phyloP scores from a whole-genome alignment of 2,329 filamentous ascomycete genomes.

The Dactylellina drechsleri region DNA sequence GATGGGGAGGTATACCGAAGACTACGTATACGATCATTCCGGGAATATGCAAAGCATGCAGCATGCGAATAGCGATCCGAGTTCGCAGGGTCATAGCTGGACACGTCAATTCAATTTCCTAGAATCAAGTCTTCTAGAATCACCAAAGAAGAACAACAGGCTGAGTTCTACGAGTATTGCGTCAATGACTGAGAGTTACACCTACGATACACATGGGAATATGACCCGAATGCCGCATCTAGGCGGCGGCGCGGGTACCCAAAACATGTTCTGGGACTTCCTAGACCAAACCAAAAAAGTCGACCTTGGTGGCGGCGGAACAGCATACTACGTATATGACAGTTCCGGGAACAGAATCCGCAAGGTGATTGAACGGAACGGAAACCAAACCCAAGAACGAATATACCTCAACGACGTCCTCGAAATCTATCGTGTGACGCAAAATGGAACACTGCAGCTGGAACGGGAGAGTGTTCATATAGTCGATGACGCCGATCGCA shows the following conservation, averaged over 20 bases:
- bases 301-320: slow-evolving; percentile 36
- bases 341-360: slow-evolving; percentile 38
- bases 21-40: slow-evolving; percentile 18
- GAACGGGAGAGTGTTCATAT: too few relatives aligned
- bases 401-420: too few relatives aligned
- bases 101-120: slow-evolving; percentile 9
- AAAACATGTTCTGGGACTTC: slow-evolving; percentile 50
- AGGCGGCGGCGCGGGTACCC: not conserved
- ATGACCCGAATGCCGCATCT: slow-evolving; percentile 44
- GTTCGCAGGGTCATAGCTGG: not conserved
- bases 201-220: slow-evolving; percentile 30
- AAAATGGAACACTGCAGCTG: too few relatives aligned
- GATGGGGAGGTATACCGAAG: slow-evolving; percentile 21
- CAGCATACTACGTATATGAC: slow-evolving; percentile 54
- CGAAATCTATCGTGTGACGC: too few relatives aligned
- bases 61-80: not conserved
- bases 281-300: slow-evolving; percentile 39
- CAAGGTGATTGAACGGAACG: slow-evolving; percentile 53
- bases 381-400: too few relatives aligned
- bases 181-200: not conserved
- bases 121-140: too few relatives aligned
- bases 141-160: not conserved
- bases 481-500: too few relatives aligned
- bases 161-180: not conserved
- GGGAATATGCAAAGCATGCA: slow-evolving; percentile 11